Evolutionary conservation across 1,284 basidiomycete species (phyloP).

Genomic region (Stygiomarasmius scandens): DNA sequence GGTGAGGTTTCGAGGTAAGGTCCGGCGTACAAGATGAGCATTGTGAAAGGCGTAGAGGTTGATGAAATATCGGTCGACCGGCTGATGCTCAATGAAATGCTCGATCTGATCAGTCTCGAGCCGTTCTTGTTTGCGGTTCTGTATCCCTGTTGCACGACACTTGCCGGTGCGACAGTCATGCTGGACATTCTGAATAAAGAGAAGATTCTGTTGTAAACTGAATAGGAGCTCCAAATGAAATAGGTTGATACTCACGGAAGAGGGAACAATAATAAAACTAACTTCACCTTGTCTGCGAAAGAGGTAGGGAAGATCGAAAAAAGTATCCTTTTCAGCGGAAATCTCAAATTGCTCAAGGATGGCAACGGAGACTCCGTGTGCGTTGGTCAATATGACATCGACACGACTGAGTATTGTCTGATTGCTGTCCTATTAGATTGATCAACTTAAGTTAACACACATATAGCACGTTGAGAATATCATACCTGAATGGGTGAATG

Average conservation of each 20-base stretch:
- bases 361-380: not conserved
- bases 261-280: not conserved
- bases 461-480: too few relatives aligned
- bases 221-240: too few relatives aligned
- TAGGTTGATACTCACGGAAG: not conserved
- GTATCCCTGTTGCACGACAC: conserved; percentile 2
- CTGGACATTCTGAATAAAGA: conserved; percentile 21
- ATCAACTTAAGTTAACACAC: too few relatives aligned
- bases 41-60: conserved; percentile 28
- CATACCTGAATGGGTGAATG: not conserved
- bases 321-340: not conserved
- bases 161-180: conserved; percentile 24
- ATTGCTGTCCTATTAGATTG: too few relatives aligned
- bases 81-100: conserved; percentile 11
- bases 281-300: not conserved
- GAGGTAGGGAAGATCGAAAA: not conserved
- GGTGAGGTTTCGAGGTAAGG: conserved; percentile 44
- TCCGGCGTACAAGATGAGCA: conserved; percentile 20
- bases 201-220: not conserved
- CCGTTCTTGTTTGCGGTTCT: conserved; percentile 1
- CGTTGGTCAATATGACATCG: not conserved
- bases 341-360: not conserved
- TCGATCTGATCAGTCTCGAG: not conserved
- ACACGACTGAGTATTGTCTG: not conserved
- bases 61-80: conserved; percentile 15